Evolutionary conservation across 805 yeast species (phyloP).

Genomic region (Candida insectorum): DNA sequence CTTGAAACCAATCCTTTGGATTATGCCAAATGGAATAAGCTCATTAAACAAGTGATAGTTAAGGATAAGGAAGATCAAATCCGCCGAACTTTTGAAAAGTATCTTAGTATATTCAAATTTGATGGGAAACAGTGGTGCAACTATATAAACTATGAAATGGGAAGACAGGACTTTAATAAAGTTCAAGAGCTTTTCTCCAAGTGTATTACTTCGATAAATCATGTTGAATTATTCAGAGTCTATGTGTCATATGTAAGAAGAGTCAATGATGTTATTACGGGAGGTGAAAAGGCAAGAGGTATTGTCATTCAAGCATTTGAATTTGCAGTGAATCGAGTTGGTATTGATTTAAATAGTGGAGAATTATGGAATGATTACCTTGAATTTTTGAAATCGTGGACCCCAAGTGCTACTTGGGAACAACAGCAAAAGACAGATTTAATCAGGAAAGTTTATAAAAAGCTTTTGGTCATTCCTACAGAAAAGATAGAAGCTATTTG

Average conservation of each 20-base stretch:
- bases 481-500: slow-evolving; percentile 73
- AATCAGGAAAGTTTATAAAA: slow-evolving; percentile 68
- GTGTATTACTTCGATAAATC: slow-evolving; percentile 58
- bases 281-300: slow-evolving; percentile 76
- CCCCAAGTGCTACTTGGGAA: slow-evolving; percentile 79
- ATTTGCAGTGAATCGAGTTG: slow-evolving; percentile 73
- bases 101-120: slow-evolving; percentile 62
- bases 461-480: slow-evolving; percentile 72
- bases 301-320: slow-evolving; percentile 79
- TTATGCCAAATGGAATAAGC: slow-evolving; percentile 52
- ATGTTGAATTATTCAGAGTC: slow-evolving; percentile 69
- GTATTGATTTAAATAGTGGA: slow-evolving; percentile 70
- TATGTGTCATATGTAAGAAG: slow-evolving; percentile 78
- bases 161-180: slow-evolving; percentile 58
- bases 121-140: slow-evolving; percentile 65
- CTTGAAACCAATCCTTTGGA: slow-evolving; percentile 52
- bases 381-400: slow-evolving; percentile 74
- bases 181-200: slow-evolving; percentile 67
- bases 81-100: slow-evolving; percentile 53
- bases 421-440: slow-evolving; percentile 76
- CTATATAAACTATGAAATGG: slow-evolving; percentile 63
- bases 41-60: slow-evolving; percentile 46
- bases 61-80: slow-evolving; percentile 62
- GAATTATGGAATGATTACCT: slow-evolving; percentile 79
- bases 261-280: slow-evolving; percentile 65